Evolutionary conservation across 306 rosid genomes (phyloP), one percentile per base, ranked within the genome.

Genomic region (Ormosia emarginata): DNA sequence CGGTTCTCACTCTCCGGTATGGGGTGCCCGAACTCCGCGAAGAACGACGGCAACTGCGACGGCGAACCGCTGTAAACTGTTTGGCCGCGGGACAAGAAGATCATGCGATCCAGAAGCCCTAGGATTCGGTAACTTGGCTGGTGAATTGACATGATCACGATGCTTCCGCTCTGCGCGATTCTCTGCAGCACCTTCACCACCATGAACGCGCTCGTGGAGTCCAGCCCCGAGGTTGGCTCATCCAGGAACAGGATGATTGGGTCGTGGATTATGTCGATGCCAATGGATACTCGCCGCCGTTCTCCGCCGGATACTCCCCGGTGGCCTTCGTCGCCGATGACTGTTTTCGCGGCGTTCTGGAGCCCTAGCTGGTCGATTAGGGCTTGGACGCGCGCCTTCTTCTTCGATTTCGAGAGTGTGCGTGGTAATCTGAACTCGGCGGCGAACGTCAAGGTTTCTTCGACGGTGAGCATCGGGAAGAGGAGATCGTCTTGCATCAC

Each of bases 291-390:
- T 3, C 99, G 88, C n/a, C 99, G 91, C 0, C 99, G 81, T 53
- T 95, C 99, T 0, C 99, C 99, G 0, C 99, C 99, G 5, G 99
- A 95, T 5, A 95, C 97, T 0, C 99, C 99, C 0, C 99, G 98
- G 88, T 91, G 98, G 29, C 98, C 97, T 77, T 95, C 99, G 66
- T 95, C 97, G 0, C 99, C 99, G 41, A 95, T 95, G 2, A 93
- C 83, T 0, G 99, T 95, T 6, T 87, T 90, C 0, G 96, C 98
- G 0, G 99, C 97, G 71, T 90, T 93, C 2, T 91, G 89, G 50
- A 95, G 96, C 2, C 99, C 99, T 14, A 95, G 84, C 76, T 95
- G 99, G 69, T 95, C 99, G 9, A 93, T 93, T 18, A 95, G 52
- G 0, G 94, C 97, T 44, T 95, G 97, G 2, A 95, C 99, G 2